These are phyloP conservation scores for Arachis hypogaea DNA, from an alignment of 306 rosid genomes.

Conservation along the genomic window DNA sequence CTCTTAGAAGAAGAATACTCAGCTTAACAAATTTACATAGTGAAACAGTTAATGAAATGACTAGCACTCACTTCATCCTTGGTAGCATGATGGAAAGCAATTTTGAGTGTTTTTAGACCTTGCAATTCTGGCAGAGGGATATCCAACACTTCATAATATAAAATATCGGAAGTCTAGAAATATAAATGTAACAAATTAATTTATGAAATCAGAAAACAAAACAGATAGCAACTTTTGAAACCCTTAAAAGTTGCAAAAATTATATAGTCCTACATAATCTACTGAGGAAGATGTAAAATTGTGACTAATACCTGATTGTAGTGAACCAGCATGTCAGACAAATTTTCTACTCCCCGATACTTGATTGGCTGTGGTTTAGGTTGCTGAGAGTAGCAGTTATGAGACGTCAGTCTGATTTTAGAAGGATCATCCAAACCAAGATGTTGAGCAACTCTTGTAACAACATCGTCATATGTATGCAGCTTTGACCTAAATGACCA, in stretches of 20 bases:
- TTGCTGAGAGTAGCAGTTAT: conserved; percentile 87
- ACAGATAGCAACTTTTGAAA: background rate
- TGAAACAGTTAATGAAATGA: background rate
- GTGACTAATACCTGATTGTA: conserved; percentile 67
- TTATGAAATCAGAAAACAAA: conserved; percentile 8
- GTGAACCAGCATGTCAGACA: conserved; percentile 78
- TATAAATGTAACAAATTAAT: background rate
- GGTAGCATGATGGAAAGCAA: conserved; percentile 77
- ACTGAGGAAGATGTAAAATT: background rate
- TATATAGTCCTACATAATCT: background rate
- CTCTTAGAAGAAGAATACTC: conserved; percentile 7
- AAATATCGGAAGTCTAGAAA: conserved; percentile 68
- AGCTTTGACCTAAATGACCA: conserved; percentile 59
- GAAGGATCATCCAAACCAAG: conserved; percentile 78
- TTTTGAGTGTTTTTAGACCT: conserved; percentile 75
- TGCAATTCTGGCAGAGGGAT: conserved; percentile 88
- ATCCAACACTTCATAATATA: conserved; percentile 79
- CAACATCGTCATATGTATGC: conserved; percentile 72
- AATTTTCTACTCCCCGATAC: conserved; percentile 73
- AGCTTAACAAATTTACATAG: background rate
- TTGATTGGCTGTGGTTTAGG: conserved; percentile 89
- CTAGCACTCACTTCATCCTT: conserved; percentile 74
- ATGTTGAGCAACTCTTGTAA: conserved; percentile 64
- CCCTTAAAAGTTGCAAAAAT: background rate
- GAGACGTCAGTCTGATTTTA: conserved; percentile 83